Base-by-base conservation (phyloP, 257 asterid genomes). In the Anisodus tanguticus region DNA sequence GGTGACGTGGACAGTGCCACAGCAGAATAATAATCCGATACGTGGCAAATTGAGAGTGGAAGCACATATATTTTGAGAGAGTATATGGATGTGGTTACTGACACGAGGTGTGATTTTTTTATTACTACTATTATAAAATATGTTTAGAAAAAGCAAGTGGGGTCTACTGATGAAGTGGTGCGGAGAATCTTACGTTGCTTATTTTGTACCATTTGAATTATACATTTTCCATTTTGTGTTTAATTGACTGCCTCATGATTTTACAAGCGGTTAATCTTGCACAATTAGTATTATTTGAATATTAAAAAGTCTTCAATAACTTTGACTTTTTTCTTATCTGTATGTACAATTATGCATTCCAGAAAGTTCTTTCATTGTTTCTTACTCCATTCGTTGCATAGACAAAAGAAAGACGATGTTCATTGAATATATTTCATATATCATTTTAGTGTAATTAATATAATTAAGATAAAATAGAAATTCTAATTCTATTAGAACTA, bases 1-100 rank as follows among this genome's bases (percentile, higher is more conserved):
- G 15, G 22, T 72, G 87, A 88, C 92, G 90, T 89, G 92, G 92
- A 60, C 83, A 63, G 79, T 83, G 88, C 87, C 89, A 74, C 55
- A 85, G 85, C 86, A 85, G 86, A 84, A 79, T 19, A 84, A 79
- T 35, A 80, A 1, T n/a, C 39, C 9, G 10, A 79, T 16, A 80
- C 86, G 88, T 89, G 91, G 91, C 86, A 82, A 11, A 49, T 8
- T 64, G 43, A 84, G 83, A 85, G 81, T 85, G 88, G 91, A 83
- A 83, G 86, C 8, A 43, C 45, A 74, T 85, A 88, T 86, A 85
- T 86, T 84, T 86, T 16, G 2, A 4, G 15, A 17, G 12, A 53
- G 12, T 72, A 64, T 69, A 57, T 83, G 89, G 91, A 87, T 87
- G 72, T 64, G 35, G 83, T 17, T 58, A 17, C 15, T 41, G 83